Conservation (phyloP, 306 rosid genomes). For the Gillenia trifoliata region DNA sequence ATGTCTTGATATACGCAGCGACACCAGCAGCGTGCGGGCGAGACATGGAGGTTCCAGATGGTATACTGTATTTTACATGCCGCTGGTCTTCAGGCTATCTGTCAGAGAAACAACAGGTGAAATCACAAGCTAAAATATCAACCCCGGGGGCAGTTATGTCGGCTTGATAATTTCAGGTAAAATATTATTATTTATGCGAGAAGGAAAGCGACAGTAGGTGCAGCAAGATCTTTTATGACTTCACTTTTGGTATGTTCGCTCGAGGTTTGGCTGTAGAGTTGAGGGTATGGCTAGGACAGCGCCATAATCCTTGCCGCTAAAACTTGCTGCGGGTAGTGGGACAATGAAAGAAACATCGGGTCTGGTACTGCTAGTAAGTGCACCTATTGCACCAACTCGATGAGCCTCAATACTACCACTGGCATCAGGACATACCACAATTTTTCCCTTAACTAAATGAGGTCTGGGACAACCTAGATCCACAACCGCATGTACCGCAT, state of each 20-base stretch:
- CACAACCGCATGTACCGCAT: not conserved
- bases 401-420: not conserved
- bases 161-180: constrained; percentile 32
- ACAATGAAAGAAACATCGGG: not conserved
- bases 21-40: constrained; percentile 33
- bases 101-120: not conserved
- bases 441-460: not conserved
- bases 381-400: not conserved
- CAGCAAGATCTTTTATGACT: constrained; percentile 12
- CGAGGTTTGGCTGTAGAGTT: constrained; percentile 5
- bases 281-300: not conserved
- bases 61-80: constrained; percentile 21
- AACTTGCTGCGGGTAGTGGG: not conserved
- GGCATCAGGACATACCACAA: not conserved
- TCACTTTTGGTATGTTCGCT: constrained; percentile 25
- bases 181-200: constrained; percentile 25
- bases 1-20: constrained; percentile 19
- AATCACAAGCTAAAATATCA: constrained; percentile 30
- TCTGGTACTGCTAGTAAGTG: not conserved
- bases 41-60: constrained; percentile 43
- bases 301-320: not conserved
- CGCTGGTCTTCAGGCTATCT: not conserved
- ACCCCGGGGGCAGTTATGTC: constrained; percentile 39
- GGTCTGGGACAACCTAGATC: not conserved
- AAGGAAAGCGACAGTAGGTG: constrained; percentile 36